Base-by-base conservation (phyloP, 257 asterid species). In the Apocynum venetum region DNA sequence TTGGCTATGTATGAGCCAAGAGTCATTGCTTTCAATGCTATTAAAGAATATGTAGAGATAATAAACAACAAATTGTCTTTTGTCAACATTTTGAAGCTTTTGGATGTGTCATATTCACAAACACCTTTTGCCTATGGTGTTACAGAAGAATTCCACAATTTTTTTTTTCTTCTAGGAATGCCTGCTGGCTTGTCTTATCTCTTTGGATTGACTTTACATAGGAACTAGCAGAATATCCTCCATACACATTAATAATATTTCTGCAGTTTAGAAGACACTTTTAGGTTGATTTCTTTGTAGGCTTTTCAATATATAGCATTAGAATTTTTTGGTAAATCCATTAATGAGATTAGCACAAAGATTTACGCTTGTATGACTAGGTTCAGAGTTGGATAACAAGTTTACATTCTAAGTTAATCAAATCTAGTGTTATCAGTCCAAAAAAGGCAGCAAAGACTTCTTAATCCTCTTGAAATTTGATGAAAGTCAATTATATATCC, bases 1-100 rank as follows among this genome's bases (percentile, higher is more conserved):
- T 68, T 72, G 73, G 66, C 66, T 38, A 31, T 2, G 40, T 36
- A 71, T 31, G 2, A 73, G 59, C 63, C 81, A 80, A 75, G 82
- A 79, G 86, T 79, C 82, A 84, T 82, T 82, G 73, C 85, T 85
- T 85, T 82, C 92, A 71, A 85, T 68, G 90, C 81, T 75, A 77
- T 63, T 72, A 75, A 74, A 71, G 75, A 64, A 72, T 77, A 71
- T 15, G 44, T 47, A 31, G 41, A 11, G 38, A 6, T 57, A 14
- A n/a, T n/a, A n/a, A 72, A 67, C 25, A 69, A 77, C 17, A 73
- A 44, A 64, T 83, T 85, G 78, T 55, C 52, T 73, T 78, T 80
- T 83, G 78, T 79, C 86, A 77, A 68, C 51, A 65, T 74, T 79
- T 82, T 40, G 41, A 49, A 67, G 74, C 79, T 86, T 81, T 74